These are phyloP conservation scores for Colletotrichum melonis DNA, from an alignment of 2,329 filamentous ascomycete genomes.

Conservation along the genomic window DNA sequence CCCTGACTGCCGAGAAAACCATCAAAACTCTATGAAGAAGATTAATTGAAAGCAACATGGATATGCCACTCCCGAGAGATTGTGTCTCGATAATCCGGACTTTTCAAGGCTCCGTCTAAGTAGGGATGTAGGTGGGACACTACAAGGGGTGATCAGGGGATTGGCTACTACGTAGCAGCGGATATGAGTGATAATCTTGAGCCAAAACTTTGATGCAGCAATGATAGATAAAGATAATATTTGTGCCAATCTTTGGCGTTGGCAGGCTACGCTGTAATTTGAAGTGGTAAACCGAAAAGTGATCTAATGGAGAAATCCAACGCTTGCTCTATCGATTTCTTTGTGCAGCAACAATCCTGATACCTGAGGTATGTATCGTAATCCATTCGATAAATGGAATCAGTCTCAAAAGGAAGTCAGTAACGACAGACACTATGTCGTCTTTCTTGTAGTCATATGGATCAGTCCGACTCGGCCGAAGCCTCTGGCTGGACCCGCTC, in stretches of 20 bases:
- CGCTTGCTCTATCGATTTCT: not conserved
- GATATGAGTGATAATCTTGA: not conserved
- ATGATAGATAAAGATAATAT: not conserved
- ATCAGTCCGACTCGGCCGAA: not conserved
- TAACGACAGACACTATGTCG: not conserved
- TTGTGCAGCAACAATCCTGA: not conserved
- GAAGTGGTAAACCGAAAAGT: not conserved
- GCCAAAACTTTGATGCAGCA: not conserved
- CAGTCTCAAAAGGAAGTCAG: not conserved
- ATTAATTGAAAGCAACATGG: not conserved
- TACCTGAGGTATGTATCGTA: not conserved
- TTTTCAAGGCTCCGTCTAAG: not conserved
- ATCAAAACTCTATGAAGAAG: not conserved
- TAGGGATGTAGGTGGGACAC: not conserved
- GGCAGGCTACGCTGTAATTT: not conserved
- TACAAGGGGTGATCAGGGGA: no score
- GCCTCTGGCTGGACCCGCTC: slow-evolving; percentile 27
- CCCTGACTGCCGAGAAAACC: not conserved
- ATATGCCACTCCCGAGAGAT: not conserved
- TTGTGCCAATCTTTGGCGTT: not conserved
- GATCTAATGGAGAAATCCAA: not conserved
- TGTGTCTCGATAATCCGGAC: not conserved
- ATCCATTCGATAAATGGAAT: no score
- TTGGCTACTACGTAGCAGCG: not conserved
- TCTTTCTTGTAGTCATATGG: not conserved